Evolutionary conservation across 1,139 yeast genomes (phyloP).

Genomic region (Pneumocystis carinii): DNA sequence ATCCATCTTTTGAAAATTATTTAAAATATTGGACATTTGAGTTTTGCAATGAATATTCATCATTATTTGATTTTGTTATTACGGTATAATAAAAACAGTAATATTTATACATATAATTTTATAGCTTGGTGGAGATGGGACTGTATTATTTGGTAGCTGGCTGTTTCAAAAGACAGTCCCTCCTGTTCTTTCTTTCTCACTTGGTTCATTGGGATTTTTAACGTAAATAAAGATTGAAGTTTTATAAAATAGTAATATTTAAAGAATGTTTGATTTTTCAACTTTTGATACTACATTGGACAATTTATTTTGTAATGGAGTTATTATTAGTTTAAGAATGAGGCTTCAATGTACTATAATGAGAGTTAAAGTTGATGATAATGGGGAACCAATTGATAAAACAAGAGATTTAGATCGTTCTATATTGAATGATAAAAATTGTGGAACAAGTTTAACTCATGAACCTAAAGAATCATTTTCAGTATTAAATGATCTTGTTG

Average conservation of each 20-base stretch:
- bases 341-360: conserved; percentile 66
- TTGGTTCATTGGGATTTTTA: conserved; percentile 74
- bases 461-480: conserved; percentile 29
- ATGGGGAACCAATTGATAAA: conserved; percentile 2
- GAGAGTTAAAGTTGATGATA: conserved; percentile 21
- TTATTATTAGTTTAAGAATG: conserved; percentile 56
- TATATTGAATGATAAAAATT: conserved; percentile 22
- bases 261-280: conserved; percentile 49
- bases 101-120: conserved; percentile 22
- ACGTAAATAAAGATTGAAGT: conserved; percentile 22
- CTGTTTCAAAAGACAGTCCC: conserved; percentile 56
- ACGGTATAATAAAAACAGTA: conserved; percentile 18
- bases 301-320: conserved; percentile 43
- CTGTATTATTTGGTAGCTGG: conserved; percentile 56
- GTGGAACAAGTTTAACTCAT: conserved; percentile 11
- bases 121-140: conserved; percentile 73
- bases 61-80: conserved; percentile 38
- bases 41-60: conserved; percentile 34
- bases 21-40: conserved; percentile 46
- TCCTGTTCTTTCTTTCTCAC: conserved; percentile 65
- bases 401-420: conserved; percentile 22
- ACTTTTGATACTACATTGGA: conserved; percentile 38
- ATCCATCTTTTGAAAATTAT: conserved; percentile 22
- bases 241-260: conserved; percentile 1
- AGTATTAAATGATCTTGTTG: conserved; percentile 71